These are phyloP conservation scores for Boletus huronensis DNA, from an alignment of 768 basidiomycete genomes.

Conservation along the genomic window DNA sequence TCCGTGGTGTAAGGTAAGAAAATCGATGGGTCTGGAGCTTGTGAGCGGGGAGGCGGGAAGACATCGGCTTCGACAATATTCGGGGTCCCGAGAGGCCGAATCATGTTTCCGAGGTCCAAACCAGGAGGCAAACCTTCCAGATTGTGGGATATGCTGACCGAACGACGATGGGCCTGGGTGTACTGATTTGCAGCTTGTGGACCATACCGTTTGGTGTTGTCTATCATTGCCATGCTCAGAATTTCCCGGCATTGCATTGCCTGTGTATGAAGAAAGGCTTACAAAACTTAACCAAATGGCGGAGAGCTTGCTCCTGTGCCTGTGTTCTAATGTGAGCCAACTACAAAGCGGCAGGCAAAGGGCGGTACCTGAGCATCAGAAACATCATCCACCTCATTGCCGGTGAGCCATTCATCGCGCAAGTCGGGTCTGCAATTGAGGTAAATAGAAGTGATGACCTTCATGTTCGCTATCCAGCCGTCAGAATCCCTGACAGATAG, in stretches of 20 bases:
- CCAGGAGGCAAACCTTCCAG: slow-evolving; percentile 75
- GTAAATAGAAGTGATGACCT: slow-evolving; percentile 98
- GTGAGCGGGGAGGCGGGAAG: slow-evolving; percentile 90
- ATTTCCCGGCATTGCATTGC: neutral
- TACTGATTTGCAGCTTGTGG: slow-evolving; percentile 46
- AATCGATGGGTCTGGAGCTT: slow-evolving; percentile 76
- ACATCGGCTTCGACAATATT: slow-evolving; percentile 84
- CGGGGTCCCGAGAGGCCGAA: slow-evolving; percentile 72
- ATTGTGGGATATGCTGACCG: slow-evolving; percentile 80
- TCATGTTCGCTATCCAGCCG: slow-evolving; percentile 83
- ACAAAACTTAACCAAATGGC: slow-evolving; percentile 95
- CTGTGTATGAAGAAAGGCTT: slow-evolving; percentile 29
- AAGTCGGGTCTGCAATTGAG: slow-evolving; percentile 95
- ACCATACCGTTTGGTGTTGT: slow-evolving; percentile 90
- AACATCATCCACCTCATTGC: slow-evolving; percentile 86
- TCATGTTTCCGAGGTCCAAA: slow-evolving; percentile 68
- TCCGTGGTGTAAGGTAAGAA: slow-evolving; percentile 92
- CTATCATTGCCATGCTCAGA: slow-evolving; percentile 36
- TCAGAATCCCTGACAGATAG: slow-evolving; percentile 9
- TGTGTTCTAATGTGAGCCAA: slow-evolving; percentile 32
- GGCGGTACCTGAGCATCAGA: slow-evolving; percentile 78
- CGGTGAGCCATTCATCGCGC: slow-evolving; percentile 96
- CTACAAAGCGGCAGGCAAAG: slow-evolving; percentile 1
- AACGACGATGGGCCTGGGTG: slow-evolving; percentile 67
- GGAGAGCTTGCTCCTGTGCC: slow-evolving; percentile 94